Evolutionary conservation across 352 stramenopile species (phyloP).

Genomic region (Phytophthora nicotianae): DNA sequence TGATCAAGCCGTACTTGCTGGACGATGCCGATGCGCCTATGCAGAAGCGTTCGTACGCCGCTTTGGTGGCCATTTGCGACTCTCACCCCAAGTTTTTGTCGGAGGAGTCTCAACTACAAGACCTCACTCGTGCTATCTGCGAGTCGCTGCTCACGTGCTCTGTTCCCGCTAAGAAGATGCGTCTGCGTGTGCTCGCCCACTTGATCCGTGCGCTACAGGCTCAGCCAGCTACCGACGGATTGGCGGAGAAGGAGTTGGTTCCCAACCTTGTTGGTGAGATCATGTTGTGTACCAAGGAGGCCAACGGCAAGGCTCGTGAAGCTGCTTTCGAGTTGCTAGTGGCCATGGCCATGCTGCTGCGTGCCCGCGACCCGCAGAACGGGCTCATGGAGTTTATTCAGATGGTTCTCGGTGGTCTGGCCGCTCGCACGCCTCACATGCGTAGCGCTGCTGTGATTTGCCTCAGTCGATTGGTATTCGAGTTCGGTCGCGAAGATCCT

Average conservation of each 20-base stretch:
- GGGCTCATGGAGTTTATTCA: conserved; percentile 92
- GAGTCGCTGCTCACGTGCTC: conserved; percentile 95
- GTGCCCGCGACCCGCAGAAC: conserved; percentile 59
- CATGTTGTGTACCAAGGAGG: conserved; percentile 97
- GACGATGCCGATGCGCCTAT: conserved; percentile 86
- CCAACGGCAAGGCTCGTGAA: conserved; percentile 94
- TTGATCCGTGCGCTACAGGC: conserved; percentile 80
- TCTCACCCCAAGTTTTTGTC: conserved; percentile 80
- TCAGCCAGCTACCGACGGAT: conserved; percentile 53
- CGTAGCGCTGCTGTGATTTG: conserved; percentile 95
- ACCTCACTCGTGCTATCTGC: conserved; percentile 94
- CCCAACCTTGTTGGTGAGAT: conserved; percentile 95
- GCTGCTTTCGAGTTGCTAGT: conserved; percentile 87
- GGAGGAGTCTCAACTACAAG: conserved; percentile 81
- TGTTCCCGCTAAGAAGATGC: conserved; percentile 95
- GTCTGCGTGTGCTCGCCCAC: conserved; percentile 90
- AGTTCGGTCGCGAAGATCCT: conserved; percentile 87
- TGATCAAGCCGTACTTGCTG: conserved; percentile 89
- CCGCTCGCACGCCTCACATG: conserved; percentile 95
- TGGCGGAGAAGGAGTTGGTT: conserved; percentile 79
- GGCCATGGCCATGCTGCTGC: conserved; percentile 81
- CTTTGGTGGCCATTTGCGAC: conserved; percentile 89
- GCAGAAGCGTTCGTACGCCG: conserved; percentile 90
- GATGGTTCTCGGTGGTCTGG: conserved; percentile 93
- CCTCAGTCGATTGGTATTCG: conserved; percentile 94